A percentile compares a stretch with the other conserved stretches of the same genome.
Conservation (phyloP, 768 basidiomycete genomes). For the Pleurotus djamor region DNA sequence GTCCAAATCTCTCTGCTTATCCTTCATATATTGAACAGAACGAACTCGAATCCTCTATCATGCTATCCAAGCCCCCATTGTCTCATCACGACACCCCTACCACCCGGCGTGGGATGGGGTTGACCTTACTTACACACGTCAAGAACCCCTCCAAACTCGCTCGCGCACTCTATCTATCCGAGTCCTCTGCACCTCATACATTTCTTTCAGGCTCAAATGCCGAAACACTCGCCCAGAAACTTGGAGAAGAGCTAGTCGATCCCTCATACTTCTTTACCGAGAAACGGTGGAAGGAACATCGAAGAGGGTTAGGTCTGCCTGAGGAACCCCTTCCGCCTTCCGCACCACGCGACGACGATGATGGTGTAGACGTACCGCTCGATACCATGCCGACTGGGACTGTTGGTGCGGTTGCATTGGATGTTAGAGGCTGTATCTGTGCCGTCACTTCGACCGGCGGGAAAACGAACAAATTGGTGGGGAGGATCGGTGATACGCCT, state of each 20-base stretch:
- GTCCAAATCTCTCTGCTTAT: neutral
- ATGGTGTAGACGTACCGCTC: constrained; percentile 26
- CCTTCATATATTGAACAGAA: constrained; percentile 40
- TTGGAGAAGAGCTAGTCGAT: constrained; percentile 61
- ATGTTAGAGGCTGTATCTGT: constrained; percentile 70
- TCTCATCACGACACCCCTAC: constrained; percentile 58
- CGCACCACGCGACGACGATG: constrained; percentile 8
- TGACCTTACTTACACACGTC: constrained; percentile 63
- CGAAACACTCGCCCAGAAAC: constrained; percentile 54
- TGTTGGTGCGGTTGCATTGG: constrained; percentile 83
- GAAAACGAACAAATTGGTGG: constrained; percentile 78
- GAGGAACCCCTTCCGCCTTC: constrained; percentile 53
- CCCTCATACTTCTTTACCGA: constrained; percentile 80
- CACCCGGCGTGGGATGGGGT: constrained; percentile 58
- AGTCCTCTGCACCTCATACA: constrained; percentile 57
- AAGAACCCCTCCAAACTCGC: constrained; percentile 76
- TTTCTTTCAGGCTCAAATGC: constrained; percentile 68
- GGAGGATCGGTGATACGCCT: constrained; percentile 83
- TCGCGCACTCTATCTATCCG: constrained; percentile 70
- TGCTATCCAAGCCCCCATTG: constrained; percentile 76
- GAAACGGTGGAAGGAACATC: constrained; percentile 74
- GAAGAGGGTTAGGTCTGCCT: constrained; percentile 70
- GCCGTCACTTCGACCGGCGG: constrained; percentile 80
- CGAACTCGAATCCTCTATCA: constrained; percentile 79
- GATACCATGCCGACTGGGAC: constrained; percentile 74